Conservation (phyloP, 371 early-diverging fungal species). For the Sporodiniella umbellata region DNA sequence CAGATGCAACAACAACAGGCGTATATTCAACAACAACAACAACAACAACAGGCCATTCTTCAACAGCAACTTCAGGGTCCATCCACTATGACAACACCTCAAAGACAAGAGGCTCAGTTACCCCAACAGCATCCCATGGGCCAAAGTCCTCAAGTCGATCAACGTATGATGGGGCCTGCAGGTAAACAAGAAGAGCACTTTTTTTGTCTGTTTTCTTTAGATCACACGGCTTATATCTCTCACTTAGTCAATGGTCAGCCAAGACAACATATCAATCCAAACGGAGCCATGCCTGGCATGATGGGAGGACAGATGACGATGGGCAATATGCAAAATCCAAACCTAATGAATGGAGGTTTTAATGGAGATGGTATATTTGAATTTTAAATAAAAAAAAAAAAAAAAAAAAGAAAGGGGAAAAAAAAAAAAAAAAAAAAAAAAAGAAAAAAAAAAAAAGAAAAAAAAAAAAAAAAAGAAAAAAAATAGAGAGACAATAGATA, state of each 20-base stretch:
- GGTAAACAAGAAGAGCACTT: slow-evolving; percentile 19
- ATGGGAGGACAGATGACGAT: slow-evolving; percentile 31
- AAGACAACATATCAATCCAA: slow-evolving; percentile 24
- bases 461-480: too few relatives aligned
- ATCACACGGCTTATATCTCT: not conserved
- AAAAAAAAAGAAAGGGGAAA: too few relatives aligned
- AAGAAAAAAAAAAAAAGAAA: too few relatives aligned
- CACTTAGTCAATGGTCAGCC: slow-evolving; percentile 37
- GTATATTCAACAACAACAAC: slow-evolving; percentile 17
- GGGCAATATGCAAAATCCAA: slow-evolving; percentile 35
- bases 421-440: too few relatives aligned
- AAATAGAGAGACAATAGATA: too few relatives aligned
- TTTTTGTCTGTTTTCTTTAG: too few relatives aligned
- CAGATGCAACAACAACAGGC: slow-evolving; percentile 38
- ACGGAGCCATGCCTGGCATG: slow-evolving; percentile 8
- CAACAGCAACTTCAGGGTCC: slow-evolving; percentile 30
- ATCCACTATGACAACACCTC: slow-evolving; percentile 20
- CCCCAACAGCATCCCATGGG: slow-evolving; percentile 16
- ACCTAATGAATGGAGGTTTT: slow-evolving; percentile 28
- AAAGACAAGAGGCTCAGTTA: slow-evolving; percentile 28
- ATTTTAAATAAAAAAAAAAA: slow-evolving; percentile 1
- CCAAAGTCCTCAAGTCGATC: slow-evolving; percentile 27
- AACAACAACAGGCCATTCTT: slow-evolving; percentile 5
- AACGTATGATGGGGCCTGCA: slow-evolving; percentile 21
- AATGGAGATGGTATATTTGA: slow-evolving; percentile 22